These are phyloP conservation scores for Centaurea solstitialis DNA, from an alignment of 129 eudicot genomes.

Conservation along the genomic window DNA sequence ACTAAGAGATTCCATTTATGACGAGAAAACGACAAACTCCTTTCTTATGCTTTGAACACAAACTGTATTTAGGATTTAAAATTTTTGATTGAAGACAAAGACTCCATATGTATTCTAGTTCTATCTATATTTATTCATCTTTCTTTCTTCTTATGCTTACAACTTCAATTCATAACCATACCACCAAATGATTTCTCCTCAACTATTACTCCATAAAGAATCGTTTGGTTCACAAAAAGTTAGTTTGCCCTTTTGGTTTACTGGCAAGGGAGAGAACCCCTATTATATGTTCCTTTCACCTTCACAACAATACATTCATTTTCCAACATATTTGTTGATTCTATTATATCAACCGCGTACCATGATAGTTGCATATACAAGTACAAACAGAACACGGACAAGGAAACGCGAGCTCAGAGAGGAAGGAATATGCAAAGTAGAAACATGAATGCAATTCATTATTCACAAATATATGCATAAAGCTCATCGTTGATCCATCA, in stretches of 20 bases:
- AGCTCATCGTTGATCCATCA: constrained; percentile 77
- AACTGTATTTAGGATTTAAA: neutral
- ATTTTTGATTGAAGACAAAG: neutral
- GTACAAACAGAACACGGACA: neutral
- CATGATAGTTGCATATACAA: neutral
- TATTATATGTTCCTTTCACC: neutral
- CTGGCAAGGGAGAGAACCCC: neutral
- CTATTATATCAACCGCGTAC: neutral
- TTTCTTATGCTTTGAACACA: constrained; percentile 14
- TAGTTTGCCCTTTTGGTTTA: no score
- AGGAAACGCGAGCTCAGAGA: neutral
- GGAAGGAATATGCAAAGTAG: neutral
- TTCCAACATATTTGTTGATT: neutral
- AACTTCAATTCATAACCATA: constrained; percentile 8
- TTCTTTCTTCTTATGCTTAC: constrained; percentile 8
- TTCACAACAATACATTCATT: neutral
- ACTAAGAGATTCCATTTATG: no score
- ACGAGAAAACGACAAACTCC: no score
- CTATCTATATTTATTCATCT: constrained; percentile 13
- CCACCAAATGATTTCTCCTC: neutral
- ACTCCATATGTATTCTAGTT: constrained; percentile 10
- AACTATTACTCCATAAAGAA: no score
- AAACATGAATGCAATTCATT: neutral
- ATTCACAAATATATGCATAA: neutral
- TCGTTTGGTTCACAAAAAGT: no score